Percentiles rank a stretch among this genome's conserved stretches.
Evolutionary conservation across 2,329 filamentous ascomycete genomes (phyloP).

Genomic region (Aspergillus sclerotialis): DNA sequence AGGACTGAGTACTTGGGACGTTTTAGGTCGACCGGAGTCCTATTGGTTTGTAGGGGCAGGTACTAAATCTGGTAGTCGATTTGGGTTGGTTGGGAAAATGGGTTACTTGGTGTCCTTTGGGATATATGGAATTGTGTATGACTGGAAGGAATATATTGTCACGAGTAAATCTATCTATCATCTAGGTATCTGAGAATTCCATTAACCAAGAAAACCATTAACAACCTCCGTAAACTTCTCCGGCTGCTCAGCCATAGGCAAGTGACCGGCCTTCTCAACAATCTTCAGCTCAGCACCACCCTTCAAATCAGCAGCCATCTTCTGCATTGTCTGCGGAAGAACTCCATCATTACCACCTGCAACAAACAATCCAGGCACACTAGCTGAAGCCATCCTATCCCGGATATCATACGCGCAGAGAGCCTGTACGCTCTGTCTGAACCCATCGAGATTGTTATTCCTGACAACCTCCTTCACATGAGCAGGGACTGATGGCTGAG

Average conservation of each 20-base stretch:
- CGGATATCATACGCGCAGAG: slow-evolving; percentile 48
- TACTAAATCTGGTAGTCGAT: neutral
- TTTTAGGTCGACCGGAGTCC: slow-evolving; percentile 23
- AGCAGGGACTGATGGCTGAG: slow-evolving; percentile 43
- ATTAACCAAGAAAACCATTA: slow-evolving; percentile 45
- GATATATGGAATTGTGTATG: too few species aligned
- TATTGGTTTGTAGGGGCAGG: neutral
- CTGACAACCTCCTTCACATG: slow-evolving; percentile 63
- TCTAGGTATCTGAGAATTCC: too few species aligned
- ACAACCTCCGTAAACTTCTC: slow-evolving; percentile 60
- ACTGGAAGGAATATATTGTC: too few species aligned
- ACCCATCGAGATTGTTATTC: slow-evolving; percentile 62
- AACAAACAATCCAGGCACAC: slow-evolving; percentile 53
- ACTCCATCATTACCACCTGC: slow-evolving; percentile 69
- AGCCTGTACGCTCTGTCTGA: slow-evolving; percentile 71
- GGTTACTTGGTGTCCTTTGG: too few species aligned
- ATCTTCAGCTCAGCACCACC: slow-evolving; percentile 54
- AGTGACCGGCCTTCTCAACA: slow-evolving; percentile 65
- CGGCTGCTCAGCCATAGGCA: slow-evolving; percentile 77
- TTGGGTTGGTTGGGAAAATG: neutral
- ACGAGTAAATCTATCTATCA: too few species aligned
- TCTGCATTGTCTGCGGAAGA: slow-evolving; percentile 71
- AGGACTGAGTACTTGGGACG: slow-evolving; percentile 20
- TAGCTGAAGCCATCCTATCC: slow-evolving; percentile 31
- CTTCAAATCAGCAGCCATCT: slow-evolving; percentile 57